Evolutionary conservation across 1,139 yeast species (phyloP).

Genomic region (Sugiyamaella novakii): DNA sequence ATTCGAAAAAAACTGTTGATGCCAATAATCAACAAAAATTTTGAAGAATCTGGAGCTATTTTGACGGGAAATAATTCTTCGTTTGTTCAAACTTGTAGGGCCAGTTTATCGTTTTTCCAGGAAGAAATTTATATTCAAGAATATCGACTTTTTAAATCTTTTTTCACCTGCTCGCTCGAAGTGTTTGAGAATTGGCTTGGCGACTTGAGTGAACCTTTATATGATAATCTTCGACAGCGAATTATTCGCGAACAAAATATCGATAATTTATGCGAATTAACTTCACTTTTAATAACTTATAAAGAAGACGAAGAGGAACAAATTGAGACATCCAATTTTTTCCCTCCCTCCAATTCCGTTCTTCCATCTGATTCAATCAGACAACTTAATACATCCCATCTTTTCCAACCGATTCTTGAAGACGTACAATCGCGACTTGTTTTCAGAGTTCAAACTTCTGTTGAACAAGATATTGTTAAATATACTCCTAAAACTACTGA

Average conservation of each 20-base stretch:
- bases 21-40: constrained; percentile 44
- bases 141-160: constrained; percentile 54
- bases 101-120: constrained; percentile 46
- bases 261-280: constrained; percentile 68
- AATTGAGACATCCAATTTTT: constrained; percentile 14
- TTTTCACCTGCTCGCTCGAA: constrained; percentile 49
- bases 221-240: constrained; percentile 65
- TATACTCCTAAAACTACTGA: constrained; percentile 72
- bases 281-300: constrained; percentile 67
- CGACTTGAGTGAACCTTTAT: constrained; percentile 70
- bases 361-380: constrained; percentile 16
- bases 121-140: constrained; percentile 61
- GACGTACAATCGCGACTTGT: constrained; percentile 81
- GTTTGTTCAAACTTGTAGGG: constrained; percentile 36
- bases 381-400: constrained; percentile 47
- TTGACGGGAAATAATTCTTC: neutral
- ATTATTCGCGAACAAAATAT: constrained; percentile 72
- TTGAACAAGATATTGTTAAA: constrained; percentile 65
- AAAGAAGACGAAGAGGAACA: constrained; percentile 56
- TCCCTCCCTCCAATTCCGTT: neutral
- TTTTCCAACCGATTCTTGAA: constrained; percentile 70
- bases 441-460: constrained; percentile 71
- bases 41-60: constrained; percentile 34
- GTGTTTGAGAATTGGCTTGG: constrained; percentile 60
- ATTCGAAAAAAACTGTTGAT: constrained; percentile 54